These are phyloP conservation scores for Starmerella tilneyi DNA, from an alignment of 805 yeast genomes.

Conservation along the genomic window DNA sequence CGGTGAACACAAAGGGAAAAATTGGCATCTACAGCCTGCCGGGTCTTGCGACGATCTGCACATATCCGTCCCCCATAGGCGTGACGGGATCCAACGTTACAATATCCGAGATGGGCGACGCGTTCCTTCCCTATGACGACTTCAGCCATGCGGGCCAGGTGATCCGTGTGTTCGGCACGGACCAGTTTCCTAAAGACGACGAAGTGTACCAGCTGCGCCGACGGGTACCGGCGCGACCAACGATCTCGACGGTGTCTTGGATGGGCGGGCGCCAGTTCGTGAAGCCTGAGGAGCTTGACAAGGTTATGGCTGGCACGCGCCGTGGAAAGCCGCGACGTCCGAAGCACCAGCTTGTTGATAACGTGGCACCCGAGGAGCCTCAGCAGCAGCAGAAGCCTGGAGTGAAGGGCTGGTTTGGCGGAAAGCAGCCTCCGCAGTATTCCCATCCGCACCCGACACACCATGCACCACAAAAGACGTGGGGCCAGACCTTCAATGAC, in stretches of 20 bases:
- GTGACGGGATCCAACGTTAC: slow-evolving; percentile 10
- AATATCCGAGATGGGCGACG: slow-evolving; percentile 34
- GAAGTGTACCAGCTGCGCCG: slow-evolving; percentile 54
- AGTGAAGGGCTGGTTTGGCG: slow-evolving; percentile 13
- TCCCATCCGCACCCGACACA: slow-evolving; percentile 12
- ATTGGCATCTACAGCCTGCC: slow-evolving; percentile 24
- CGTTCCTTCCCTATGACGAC: slow-evolving; percentile 41
- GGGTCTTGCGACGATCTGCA: slow-evolving; percentile 19
- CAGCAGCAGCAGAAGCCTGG: slow-evolving; percentile 7
- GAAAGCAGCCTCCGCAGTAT: slow-evolving; percentile 7
- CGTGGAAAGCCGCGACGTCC: slow-evolving; percentile 44
- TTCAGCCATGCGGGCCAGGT: slow-evolving; percentile 43
- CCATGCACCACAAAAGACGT: slow-evolving; percentile 21
- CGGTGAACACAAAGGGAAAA: slow-evolving; percentile 21
- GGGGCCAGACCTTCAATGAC: slow-evolving; percentile 27
- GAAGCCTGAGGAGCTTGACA: slow-evolving; percentile 52
- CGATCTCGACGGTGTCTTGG: slow-evolving; percentile 71
- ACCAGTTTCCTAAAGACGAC: slow-evolving; percentile 33
- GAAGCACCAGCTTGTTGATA: slow-evolving; percentile 20
- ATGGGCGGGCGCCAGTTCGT: slow-evolving; percentile 64
- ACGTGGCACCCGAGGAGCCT: slow-evolving; percentile 9
- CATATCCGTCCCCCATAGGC: slow-evolving; percentile 17
- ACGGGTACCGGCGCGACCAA: slow-evolving; percentile 67
- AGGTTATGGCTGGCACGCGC: slow-evolving; percentile 61
- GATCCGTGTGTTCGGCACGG: slow-evolving; percentile 41